Base-by-base conservation (phyloP, 169 alveolate genomes). In the Cryptosporidium bovis region DNA sequence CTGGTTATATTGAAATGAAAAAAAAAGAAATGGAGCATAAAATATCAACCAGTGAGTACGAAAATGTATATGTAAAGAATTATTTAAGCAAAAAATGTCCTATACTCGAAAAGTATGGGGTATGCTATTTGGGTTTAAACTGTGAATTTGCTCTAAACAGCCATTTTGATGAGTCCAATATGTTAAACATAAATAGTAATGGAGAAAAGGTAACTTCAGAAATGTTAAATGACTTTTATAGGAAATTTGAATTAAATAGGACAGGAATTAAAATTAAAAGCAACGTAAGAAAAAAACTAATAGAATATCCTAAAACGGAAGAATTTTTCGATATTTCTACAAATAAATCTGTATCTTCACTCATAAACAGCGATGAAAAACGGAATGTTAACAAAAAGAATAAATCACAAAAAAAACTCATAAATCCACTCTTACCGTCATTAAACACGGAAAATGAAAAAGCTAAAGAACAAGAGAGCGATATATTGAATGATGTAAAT, bases 201-300 rank as follows among this genome's bases (percentile, higher is more conserved):
- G 85, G 85, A 40, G 85, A 77, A 77, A 62, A 44, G 44, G 85
- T 77, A 20, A 77, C 69, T 31, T 51, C 46, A 31, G 44, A 58
- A n/a, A 40, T 15, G 46, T 20, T 77, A 12, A 71, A 58, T 8
- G 51, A 46, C 16, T 77, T 77, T 40, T 44, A 13, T 12, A 77
- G 34, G 29, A 15, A 65, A 20, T 62, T 24, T 62, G 85, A 77
- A 29, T 56, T 56, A 51, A 77, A 77, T 31, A 44, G n/a, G 13
- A 77, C 62, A 40, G 71, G 31, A 33, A n/a, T 13, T 10, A 24
- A 60, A 36, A 12, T 77, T 10, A 56, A 64, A 60, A 62, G 48
- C 20, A 62, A 18, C 4, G 20, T 77, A 13, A 60, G 69, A 40
- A 33, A 29, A 46, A 77, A 77, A 58, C 18, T 33, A 0, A 7